Evolutionary conservation across 768 basidiomycete genomes (phyloP), one percentile per base, ranked within the genome.

Genomic region (Xerocomellus amylosporus): DNA sequence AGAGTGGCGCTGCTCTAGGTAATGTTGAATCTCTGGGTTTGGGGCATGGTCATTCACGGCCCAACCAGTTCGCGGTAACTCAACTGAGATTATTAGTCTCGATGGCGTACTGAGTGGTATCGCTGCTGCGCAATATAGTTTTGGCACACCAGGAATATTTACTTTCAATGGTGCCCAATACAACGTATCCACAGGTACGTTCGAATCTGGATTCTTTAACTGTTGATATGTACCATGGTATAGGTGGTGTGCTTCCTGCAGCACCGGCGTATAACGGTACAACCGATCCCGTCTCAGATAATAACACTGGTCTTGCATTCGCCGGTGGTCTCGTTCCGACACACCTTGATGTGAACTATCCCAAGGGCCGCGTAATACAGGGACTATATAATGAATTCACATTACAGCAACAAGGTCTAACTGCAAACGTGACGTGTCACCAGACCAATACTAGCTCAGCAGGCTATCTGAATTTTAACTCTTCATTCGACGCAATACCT

Each of bases 151-250:
- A 0, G 63, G 63, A 3, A 48, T 58, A 22, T 41, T 56, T 9
- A 41, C 51, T 17, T 64, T 64, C 24, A 64, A 64, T n/a, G 56
- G 56, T 15, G 62, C 14, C 36, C 28, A 49, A 15, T 64, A 64
- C 24, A 60, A 63, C 14, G 2, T 57, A 9, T 64, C 62, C 0
- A 58, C 59, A 3, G 59, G 59, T 58, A 36, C 7, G 58, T 30
- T 7, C 8, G 3, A 2, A 15, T 20, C 30, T 5, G 14, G 20
- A n/a, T 30, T 36, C 4, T 28, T n/a, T 4, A 2, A n/a, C 2
- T 15, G 10, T 19, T 41, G 41, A 52, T 52, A n/a, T 5, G 0
- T 49, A 28, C 31, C 5, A 5, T 33, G 19, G 2, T 24, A n/a
- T 24, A 53, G 59, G 59, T 19, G 59, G 59, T 4, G 17, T 60